Conservation (phyloP, 495 filamentous ascomycete genomes). For the Xylaria castorea region DNA sequence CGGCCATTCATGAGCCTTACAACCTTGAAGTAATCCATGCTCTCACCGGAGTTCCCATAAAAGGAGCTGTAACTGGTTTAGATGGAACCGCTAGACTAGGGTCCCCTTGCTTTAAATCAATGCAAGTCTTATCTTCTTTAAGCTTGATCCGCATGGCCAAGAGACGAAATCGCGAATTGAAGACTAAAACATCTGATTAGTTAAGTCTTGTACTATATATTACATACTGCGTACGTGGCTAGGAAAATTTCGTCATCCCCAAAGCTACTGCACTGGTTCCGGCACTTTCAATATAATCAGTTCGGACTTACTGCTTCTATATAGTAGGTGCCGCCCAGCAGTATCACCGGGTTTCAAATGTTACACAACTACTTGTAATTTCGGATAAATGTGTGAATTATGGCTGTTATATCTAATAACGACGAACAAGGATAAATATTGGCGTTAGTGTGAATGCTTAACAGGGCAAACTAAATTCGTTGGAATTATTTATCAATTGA, state of each 20-base stretch:
- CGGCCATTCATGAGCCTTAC: not conserved
- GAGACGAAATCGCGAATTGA: not conserved
- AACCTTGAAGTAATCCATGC: not conserved
- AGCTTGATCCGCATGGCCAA: not conserved
- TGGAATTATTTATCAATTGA: no score
- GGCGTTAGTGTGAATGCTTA: not conserved
- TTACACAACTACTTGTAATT: not conserved
- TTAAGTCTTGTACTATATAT: not conserved
- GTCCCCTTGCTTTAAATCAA: not conserved
- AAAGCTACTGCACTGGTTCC: not conserved
- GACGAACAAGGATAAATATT: no score
- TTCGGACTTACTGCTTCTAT: not conserved
- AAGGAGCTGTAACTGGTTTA: not conserved
- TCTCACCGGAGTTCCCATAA: not conserved
- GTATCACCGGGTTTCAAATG: not conserved
- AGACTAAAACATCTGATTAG: not conserved
- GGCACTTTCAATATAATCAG: not conserved
- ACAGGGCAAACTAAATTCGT: not conserved
- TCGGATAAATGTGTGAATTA: not conserved
- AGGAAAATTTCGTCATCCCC: not conserved
- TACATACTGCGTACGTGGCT: not conserved
- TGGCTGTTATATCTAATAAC: not conserved
- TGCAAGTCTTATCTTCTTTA: not conserved
- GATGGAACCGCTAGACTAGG: not conserved
- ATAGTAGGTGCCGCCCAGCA: not conserved